Conservation (phyloP, 805 yeast genomes). For the Candida ipomoeae region DNA sequence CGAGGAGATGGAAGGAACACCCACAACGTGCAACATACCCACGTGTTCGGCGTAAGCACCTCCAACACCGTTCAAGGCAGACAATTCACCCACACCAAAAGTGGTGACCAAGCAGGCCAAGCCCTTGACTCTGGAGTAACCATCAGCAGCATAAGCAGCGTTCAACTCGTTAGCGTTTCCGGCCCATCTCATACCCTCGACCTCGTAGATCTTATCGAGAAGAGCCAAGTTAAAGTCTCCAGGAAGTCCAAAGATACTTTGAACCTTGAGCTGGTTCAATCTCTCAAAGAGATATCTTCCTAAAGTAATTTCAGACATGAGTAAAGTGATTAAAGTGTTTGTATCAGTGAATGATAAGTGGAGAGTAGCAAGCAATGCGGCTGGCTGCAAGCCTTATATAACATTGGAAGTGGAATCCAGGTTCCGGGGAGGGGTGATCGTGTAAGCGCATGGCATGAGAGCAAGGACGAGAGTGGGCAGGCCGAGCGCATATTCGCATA, state of each 20-base stretch:
- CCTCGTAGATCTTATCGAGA: constrained; percentile 69
- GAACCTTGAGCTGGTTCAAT: constrained; percentile 64
- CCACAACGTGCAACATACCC: constrained; percentile 79
- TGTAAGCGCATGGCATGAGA: constrained; percentile 11
- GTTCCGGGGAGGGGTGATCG: neutral
- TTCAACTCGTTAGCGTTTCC: constrained; percentile 89
- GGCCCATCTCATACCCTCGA: constrained; percentile 77
- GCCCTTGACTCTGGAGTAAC: constrained; percentile 79
- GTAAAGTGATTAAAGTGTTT: constrained; percentile 1
- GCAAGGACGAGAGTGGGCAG: constrained; percentile 1
- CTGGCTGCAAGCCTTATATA: neutral
- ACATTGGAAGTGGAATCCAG: neutral
- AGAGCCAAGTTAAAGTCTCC: constrained; percentile 77
- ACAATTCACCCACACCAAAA: constrained; percentile 86
- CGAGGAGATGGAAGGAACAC: constrained; percentile 75
- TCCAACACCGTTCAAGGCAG: constrained; percentile 81
- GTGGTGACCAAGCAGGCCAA: constrained; percentile 74
- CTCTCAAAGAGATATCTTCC: constrained; percentile 80
- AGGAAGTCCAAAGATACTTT: constrained; percentile 75
- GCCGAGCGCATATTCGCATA: neutral
- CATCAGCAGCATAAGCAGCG: constrained; percentile 87
- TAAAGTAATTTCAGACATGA: constrained; percentile 49
- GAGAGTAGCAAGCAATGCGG: neutral
- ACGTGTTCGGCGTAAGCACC: constrained; percentile 90
- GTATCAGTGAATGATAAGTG: constrained; percentile 1